A percentile compares a stretch with the other conserved stretches of the same genome.
These are phyloP conservation scores for Bryum argenteum DNA, from an alignment of 225 moss, liverwort and hornwort genomes.

Conservation along the genomic window DNA sequence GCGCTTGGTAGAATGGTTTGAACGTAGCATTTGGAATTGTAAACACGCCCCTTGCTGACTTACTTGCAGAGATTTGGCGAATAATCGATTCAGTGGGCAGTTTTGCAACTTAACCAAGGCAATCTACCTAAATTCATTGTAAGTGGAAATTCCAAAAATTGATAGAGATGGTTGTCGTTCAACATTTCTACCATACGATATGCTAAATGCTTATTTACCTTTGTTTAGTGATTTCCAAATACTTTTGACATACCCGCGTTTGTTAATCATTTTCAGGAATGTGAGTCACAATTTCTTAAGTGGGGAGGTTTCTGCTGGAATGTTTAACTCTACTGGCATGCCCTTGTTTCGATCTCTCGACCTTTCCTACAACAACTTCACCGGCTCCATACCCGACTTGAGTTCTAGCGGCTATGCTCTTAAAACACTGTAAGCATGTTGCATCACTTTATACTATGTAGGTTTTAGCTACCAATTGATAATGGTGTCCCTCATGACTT, in stretches of 20 bases:
- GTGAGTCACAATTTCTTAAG: constrained; percentile 20
- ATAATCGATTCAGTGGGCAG: constrained; percentile 10
- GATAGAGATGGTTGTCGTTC: no score
- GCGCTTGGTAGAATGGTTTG: no score
- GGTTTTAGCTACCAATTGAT: no score
- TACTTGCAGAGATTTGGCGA: constrained; percentile 1
- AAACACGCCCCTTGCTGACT: no score
- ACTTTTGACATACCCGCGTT: background rate
- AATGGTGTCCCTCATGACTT: no score
- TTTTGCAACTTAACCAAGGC: constrained; percentile 22
- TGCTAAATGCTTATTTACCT: no score
- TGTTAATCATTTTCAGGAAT: constrained; percentile 9
- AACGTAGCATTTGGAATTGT: no score
- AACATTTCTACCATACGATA: no score
- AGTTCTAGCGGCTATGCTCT: background rate
- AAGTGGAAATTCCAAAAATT: background rate
- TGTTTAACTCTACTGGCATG: constrained; percentile 16
- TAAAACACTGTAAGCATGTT: constrained; percentile 15
- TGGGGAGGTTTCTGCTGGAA: background rate
- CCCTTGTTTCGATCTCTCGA: constrained; percentile 16
- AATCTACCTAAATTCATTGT: constrained; percentile 18
- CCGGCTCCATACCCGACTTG: constrained; percentile 10
- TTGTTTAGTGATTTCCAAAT: background rate
- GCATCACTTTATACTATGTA: background rate
- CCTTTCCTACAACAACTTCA: constrained; percentile 27